Evolutionary conservation across 148 eudicot genomes (phyloP), one percentile per base, ranked within the genome.

Genomic region (Heliosperma pusillum): DNA sequence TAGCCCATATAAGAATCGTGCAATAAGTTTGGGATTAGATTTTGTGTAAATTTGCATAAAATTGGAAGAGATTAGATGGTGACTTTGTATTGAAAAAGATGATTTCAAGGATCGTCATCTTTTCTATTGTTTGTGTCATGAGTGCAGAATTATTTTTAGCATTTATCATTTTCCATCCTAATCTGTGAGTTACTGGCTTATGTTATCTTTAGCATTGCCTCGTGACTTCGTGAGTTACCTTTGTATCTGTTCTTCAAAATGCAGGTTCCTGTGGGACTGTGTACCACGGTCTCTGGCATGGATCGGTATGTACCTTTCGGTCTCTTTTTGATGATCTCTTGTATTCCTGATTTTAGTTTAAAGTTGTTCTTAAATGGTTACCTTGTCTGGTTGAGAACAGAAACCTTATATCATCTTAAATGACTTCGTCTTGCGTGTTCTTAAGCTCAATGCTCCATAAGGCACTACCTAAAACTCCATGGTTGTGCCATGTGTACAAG

Each of bases 211-310:
- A 50, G 55, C 55, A 50, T 15, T 50, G 19, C 19, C 15, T 50
- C 55, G 5, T 50, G 17, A 3, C 17, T 12, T 12, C n/a, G n/a
- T n/a, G n/a, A n/a, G n/a, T n/a, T 74, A 17, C 1, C 0, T 15
- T 7, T 60, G 60, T 6, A 19, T 29, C 58, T 65, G 10, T 26
- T 27, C 47, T 27, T 0, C 50, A 47, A 30, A 66, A 47, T 82
- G 86, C 87, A 95, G 99, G 99, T 85, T 92, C 97, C 66, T 95
- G 99, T 83, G 99, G 99, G 80, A 89, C 94, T 74, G 99, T 95
- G 27, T 92, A 92, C 78, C 99, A 92, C 83, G 99, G 90, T 73
- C 83, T 90, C 68, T 95, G 97, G 99, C 86, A 82, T 85, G 97
- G 99, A 82, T 95, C 99, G 87, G 99, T 95, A 88, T 71, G 97